Evolutionary conservation across 306 rosid genomes (phyloP), one percentile per base, ranked within the genome.

Genomic region (Rosa multiflora): DNA sequence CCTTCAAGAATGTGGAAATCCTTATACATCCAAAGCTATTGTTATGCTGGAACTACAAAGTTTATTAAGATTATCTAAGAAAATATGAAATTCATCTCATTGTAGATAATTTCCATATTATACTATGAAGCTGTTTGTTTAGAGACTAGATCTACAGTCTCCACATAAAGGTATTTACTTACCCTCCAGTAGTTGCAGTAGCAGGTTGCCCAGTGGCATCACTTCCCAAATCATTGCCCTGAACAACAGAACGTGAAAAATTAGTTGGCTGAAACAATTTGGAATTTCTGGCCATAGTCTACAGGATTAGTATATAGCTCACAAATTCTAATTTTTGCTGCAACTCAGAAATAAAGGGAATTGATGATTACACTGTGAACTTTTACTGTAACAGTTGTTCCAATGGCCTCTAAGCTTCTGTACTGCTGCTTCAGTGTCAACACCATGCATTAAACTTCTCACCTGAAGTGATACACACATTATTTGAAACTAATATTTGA

Each of bases 341-440:
- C 29, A 78, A 63, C 37, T 35, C 63, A 18, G 11, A 51, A 67
- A 63, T 29, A 37, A n/a, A 64, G 47, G 44, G 87, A 83, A 52
- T 40, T 64, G 81, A 72, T 47, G 48, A 82, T 76, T 85, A 86
- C 83, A 72, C 77, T 78, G 84, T 78, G 84, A 78, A 92, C 88
- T 91, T 91, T 95, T 70, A 95, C 85, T 67, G 89, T 88, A 26
- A 95, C 97, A 46, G 84, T 85, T 68, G 98, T 95, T 85, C 99
- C 99, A 46, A 95, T 81, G 89, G 62, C 99, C 99, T 86, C 99
- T 86, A 56, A 95, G 93, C 81, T 83, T 95, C 76, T 85, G 88
- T 15, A 97, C 96, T 49, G 98, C 99, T 81, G 82, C 82, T 84
- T 95, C 99, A 81, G 94, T 85, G 82, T 72, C 91, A 77, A 95